Evolutionary conservation across 768 basidiomycete genomes (phyloP), one percentile per base, ranked within the genome.

Genomic region (Heimioporus sp.): DNA sequence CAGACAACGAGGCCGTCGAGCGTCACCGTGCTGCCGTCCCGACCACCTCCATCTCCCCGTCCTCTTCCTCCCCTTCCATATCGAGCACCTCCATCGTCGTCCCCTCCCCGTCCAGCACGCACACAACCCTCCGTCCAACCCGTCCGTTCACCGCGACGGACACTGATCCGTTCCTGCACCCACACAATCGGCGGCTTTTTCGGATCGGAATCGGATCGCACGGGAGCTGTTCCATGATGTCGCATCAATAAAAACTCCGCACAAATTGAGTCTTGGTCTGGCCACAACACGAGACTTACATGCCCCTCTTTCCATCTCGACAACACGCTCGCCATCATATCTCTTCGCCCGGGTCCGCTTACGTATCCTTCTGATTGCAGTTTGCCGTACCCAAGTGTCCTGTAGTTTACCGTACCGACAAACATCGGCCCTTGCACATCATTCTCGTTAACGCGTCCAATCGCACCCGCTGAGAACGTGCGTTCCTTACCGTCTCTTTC

Each of bases 141-240:
- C 85, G 75, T 56, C 90, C 90, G 65, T 92, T 92, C 65, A 90
- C 76, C 47, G 86, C 82, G 60, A 91, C 69, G 47, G 76, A 78
- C 51, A 83, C 79, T 24, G 68, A 69, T 53, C 82, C 84, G 59
- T 66, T 62, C 61, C 67, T 75, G 69, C 80, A 80, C 39, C 77
- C 76, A 57, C 66, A 69, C 67, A 90, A 66, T 66, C 72, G 73
- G 57, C 84, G 82, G 58, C 76, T 74, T 68, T 80, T 79, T 51
- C 72, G 77, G 67, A 90, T 79, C 68, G 76, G 74, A 58, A 77
- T 73, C 63, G 70, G 71, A 50, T 65, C 73, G 57, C 76, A 64
- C 59, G 66, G 61, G 59, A 86, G 64, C 87, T 89, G 64, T 55
- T 58, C 68, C 24, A 28, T 28, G 24, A 61, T 62, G 57, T 62